Conservation (phyloP, 176 grass and related monocot genomes). For the Cenchrus fungigraminus region DNA sequence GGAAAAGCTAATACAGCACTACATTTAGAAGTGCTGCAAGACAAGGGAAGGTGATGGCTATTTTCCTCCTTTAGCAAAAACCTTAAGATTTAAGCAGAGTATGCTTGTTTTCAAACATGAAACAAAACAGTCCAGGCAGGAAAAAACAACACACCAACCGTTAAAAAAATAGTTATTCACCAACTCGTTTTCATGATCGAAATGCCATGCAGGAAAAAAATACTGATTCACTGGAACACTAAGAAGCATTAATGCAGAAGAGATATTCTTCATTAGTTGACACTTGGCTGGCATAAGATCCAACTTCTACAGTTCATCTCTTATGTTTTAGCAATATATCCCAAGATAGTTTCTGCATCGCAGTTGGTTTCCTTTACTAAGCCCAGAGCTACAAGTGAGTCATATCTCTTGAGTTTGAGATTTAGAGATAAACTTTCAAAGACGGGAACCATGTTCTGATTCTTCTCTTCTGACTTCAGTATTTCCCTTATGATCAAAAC, state of each 20-base stretch:
- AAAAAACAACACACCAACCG: background rate
- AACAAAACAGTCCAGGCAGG: no score
- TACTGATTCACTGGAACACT: background rate
- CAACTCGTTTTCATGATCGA: constrained; percentile 19
- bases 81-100: background rate
- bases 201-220: background rate
- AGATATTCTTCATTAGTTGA: constrained; percentile 2
- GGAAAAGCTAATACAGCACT: background rate
- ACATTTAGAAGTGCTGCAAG: background rate
- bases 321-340: background rate
- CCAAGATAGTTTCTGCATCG: background rate
- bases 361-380: constrained; percentile 16
- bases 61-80: background rate
- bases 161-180: background rate
- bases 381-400: background rate
- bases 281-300: background rate
- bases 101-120: background rate
- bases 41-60: background rate
- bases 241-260: constrained; percentile 15
- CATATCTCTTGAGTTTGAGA: background rate
- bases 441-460: background rate
- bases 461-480: no score
- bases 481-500: background rate
- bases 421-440: background rate
- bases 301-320: constrained; percentile 16